Conservation (phyloP, 106 monocot genomes). For the Hemerocallis citrina region DNA sequence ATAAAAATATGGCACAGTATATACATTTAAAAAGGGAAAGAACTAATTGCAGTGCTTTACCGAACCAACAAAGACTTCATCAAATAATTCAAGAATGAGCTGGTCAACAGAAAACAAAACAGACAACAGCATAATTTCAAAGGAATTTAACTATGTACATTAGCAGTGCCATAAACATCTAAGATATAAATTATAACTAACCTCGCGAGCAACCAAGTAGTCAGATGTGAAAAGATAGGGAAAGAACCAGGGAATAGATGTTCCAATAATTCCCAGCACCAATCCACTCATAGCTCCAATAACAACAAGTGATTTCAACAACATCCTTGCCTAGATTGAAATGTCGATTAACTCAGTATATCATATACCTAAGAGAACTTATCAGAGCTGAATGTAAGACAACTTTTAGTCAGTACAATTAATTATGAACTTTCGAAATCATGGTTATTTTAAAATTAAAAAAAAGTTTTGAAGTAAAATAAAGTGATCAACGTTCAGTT, state of each 20-base stretch:
- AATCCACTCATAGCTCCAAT: conserved; percentile 83
- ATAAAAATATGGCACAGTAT: too few relatives aligned
- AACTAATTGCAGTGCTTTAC: too few relatives aligned
- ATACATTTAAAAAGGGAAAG: too few relatives aligned
- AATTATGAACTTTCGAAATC: neutral
- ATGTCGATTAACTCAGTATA: conserved; percentile 2
- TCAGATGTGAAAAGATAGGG: conserved; percentile 69
- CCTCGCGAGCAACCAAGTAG: conserved; percentile 52
- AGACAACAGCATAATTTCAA: neutral
- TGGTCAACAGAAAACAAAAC: neutral
- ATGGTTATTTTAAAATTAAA: too few relatives aligned
- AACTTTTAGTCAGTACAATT: neutral
- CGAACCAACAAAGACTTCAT: too few relatives aligned
- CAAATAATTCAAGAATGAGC: too few relatives aligned
- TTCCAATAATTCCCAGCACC: conserved; percentile 62
- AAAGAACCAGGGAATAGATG: conserved; percentile 63
- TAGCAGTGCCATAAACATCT: neutral
- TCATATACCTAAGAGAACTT: conserved; percentile 1
- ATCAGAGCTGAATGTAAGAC: neutral
- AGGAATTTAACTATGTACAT: neutral
- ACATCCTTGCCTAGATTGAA: conserved; percentile 53
- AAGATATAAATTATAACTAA: conserved; percentile 13
- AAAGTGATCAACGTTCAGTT: too few relatives aligned
- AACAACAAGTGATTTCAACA: conserved; percentile 74
- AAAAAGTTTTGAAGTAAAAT: too few relatives aligned